Conservation (phyloP, 495 filamentous ascomycete genomes). For the Aspergillus hancockii region DNA sequence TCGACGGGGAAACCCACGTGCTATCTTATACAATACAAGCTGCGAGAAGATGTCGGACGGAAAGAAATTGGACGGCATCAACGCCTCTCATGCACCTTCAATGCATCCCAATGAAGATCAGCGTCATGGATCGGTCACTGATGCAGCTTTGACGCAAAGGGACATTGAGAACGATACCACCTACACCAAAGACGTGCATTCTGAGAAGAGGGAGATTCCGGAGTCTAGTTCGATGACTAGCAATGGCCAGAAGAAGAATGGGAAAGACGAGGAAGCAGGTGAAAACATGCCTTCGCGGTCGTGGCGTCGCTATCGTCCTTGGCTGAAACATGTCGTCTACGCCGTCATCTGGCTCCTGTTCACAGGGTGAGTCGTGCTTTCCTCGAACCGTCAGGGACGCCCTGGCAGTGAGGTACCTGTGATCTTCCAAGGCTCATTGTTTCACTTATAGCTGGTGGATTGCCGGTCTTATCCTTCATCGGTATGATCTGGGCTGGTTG, state of each 20-base stretch:
- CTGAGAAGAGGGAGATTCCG: conserved; percentile 48
- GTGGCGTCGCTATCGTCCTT: conserved; percentile 22
- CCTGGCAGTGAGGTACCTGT: conserved; percentile 4
- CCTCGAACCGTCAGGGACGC: background rate
- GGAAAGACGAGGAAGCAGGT: conserved; percentile 33
- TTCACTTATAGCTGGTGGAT: conserved; percentile 76
- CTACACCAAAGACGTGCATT: conserved; percentile 45
- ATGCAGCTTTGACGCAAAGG: background rate
- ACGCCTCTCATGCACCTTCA: background rate
- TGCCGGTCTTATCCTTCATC: conserved; percentile 70
- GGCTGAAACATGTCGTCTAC: conserved; percentile 46
- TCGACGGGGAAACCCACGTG: background rate
- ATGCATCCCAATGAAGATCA: background rate
- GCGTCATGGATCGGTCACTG: conserved; percentile 5
- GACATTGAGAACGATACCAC: conserved; percentile 41
- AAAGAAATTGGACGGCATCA: background rate
- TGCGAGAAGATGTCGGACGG: background rate
- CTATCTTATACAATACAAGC: background rate
- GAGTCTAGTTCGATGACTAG: conserved; percentile 43
- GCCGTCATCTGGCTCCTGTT: conserved; percentile 56
- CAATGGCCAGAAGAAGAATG: conserved; percentile 34
- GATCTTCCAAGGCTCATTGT: conserved; percentile 16
- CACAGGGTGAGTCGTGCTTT: conserved; percentile 54
- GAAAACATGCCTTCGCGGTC: conserved; percentile 22
- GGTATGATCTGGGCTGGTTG: conserved; percentile 76